Conservation (phyloP, 306 rosid species). For the Gastrolobium villosum region DNA sequence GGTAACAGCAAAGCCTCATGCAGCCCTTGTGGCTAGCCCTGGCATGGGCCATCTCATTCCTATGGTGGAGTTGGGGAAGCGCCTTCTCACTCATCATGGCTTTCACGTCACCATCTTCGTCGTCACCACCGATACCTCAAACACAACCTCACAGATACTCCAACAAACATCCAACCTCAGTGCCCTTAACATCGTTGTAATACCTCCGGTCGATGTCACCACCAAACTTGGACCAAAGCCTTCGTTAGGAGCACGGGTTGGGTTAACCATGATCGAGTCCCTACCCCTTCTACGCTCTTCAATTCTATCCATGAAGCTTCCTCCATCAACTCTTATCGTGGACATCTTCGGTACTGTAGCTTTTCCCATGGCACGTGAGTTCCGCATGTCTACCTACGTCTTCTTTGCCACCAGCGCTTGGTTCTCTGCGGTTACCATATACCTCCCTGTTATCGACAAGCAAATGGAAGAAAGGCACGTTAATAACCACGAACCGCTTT, state of each 20-base stretch:
- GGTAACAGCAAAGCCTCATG: constrained; percentile 45
- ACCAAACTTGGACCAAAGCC: constrained; percentile 7
- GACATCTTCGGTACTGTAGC: constrained; percentile 62
- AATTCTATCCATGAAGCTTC: constrained; percentile 22
- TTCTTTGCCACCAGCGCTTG: constrained; percentile 55
- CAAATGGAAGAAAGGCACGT: constrained; percentile 17
- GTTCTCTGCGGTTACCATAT: constrained; percentile 51
- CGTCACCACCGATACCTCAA: constrained; percentile 43
- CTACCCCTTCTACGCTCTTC: constrained; percentile 47
- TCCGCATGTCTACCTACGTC: constrained; percentile 56
- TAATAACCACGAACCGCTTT: constrained; percentile 35
- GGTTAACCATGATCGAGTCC: neutral
- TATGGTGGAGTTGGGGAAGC: constrained; percentile 51
- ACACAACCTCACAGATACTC: constrained; percentile 31
- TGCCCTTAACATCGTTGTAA: constrained; percentile 28
- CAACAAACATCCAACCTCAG: constrained; percentile 15
- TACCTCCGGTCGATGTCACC: constrained; percentile 42
- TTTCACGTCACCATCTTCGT: constrained; percentile 52
- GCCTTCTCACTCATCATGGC: constrained; percentile 50
- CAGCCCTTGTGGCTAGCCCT: constrained; percentile 49
- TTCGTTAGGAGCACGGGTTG: neutral
- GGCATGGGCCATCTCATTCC: constrained; percentile 61
- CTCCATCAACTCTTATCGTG: constrained; percentile 59
- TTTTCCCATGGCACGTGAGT: constrained; percentile 60
- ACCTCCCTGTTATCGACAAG: constrained; percentile 47